These are phyloP conservation scores for Yamadazyma spencermartinsiae DNA, from an alignment of 1,139 yeast species.

Conservation along the genomic window DNA sequence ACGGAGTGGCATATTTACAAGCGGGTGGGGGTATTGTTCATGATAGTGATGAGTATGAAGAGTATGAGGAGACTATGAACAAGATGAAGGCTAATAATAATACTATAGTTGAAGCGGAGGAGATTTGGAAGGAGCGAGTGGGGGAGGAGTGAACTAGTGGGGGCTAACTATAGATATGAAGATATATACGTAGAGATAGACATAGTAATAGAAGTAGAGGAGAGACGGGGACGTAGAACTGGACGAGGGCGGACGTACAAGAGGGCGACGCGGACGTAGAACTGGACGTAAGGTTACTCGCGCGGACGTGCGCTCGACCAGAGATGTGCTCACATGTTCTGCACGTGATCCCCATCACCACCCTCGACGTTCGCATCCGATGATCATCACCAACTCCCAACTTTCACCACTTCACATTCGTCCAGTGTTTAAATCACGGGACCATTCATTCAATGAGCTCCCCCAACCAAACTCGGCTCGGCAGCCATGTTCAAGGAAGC, in stretches of 20 bases:
- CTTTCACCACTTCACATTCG: background rate
- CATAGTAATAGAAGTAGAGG: background rate
- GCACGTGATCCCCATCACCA: background rate
- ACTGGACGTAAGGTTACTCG: too few species aligned
- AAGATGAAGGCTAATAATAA: slow-evolving; percentile 93
- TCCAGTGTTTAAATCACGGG: too few species aligned
- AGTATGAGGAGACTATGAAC: slow-evolving; percentile 93
- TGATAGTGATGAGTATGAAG: slow-evolving; percentile 94
- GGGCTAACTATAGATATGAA: background rate
- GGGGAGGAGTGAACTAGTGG: slow-evolving; percentile 20
- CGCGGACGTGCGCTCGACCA: too few species aligned
- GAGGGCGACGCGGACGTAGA: too few species aligned
- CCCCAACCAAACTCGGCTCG: too few species aligned
- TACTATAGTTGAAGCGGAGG: slow-evolving; percentile 88
- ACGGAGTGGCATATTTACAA: slow-evolving; percentile 87
- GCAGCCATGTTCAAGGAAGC: slow-evolving; percentile 4
- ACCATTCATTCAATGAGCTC: too few species aligned
- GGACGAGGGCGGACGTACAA: too few species aligned
- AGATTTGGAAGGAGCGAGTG: slow-evolving; percentile 62
- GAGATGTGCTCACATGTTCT: too few species aligned
- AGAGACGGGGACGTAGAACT: too few species aligned
- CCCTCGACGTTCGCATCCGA: slow-evolving; percentile 12
- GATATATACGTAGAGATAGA: background rate
- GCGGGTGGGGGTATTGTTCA: slow-evolving; percentile 98
- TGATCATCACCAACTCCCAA: slow-evolving; percentile 11